These are phyloP conservation scores for Castanopsis chinensis DNA, from an alignment of 306 rosid species.

Conservation along the genomic window DNA sequence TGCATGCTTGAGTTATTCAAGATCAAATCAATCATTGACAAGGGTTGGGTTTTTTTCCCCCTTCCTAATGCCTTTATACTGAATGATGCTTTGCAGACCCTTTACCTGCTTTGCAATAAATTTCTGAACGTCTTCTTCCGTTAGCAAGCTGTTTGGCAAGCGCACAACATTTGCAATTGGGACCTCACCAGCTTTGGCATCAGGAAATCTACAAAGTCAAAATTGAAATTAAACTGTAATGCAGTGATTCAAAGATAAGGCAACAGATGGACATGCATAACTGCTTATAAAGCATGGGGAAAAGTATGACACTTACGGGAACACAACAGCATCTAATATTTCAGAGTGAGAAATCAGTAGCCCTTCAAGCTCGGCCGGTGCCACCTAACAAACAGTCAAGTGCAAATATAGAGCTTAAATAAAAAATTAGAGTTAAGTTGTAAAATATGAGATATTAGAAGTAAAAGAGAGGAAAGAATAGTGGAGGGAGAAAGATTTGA, in stretches of 20 bases:
- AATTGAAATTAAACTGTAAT: neutral
- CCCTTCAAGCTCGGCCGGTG: conserved; percentile 57
- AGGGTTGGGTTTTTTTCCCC: neutral
- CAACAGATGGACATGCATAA: too few relatives aligned
- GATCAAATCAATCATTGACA: neutral
- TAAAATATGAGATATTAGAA: too few relatives aligned
- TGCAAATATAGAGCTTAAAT: neutral
- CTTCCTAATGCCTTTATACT: neutral
- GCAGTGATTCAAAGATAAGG: neutral
- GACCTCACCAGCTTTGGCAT: conserved; percentile 56
- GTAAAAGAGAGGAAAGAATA: too few relatives aligned
- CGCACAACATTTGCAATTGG: conserved; percentile 55
- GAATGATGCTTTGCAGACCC: neutral
- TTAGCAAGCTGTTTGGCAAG: conserved; percentile 31
- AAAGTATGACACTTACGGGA: too few relatives aligned
- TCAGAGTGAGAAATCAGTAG: conserved; percentile 42
- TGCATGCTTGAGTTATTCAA: neutral
- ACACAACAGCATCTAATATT: conserved; percentile 22
- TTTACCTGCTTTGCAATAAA: conserved; percentile 42
- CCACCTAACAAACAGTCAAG: conserved; percentile 31
- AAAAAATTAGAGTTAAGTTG: too few relatives aligned
- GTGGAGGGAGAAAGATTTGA: too few relatives aligned
- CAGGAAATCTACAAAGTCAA: conserved; percentile 34
- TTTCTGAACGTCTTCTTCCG: conserved; percentile 30
- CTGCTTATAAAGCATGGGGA: too few relatives aligned